Percentiles rank a stretch among this genome's conserved stretches.
phyloP scores from a whole-genome alignment of 2,329 filamentous ascomycete species.

The Sclerotinia spermophila region DNA sequence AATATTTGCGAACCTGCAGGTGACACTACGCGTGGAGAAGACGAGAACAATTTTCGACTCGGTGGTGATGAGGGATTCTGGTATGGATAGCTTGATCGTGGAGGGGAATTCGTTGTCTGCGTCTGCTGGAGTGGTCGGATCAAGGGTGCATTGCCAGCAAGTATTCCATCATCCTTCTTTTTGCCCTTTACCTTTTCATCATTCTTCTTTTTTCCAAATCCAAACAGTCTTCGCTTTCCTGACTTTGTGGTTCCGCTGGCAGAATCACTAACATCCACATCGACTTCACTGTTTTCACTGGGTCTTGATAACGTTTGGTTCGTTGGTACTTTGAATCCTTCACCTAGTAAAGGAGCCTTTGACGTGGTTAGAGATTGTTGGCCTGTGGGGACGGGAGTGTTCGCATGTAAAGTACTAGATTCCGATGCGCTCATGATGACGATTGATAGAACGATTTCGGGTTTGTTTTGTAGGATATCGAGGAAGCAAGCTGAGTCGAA shows the following conservation, averaged over 20 bases:
- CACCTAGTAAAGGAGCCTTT: slow-evolving; percentile 36
- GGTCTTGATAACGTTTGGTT: slow-evolving; percentile 27
- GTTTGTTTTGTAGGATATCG: neutral
- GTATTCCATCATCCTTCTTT: slow-evolving; percentile 36
- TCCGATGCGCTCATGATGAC: slow-evolving; percentile 34
- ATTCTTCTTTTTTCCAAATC: slow-evolving; percentile 60
- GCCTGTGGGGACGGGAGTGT: slow-evolving; percentile 29
- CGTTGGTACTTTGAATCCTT: slow-evolving; percentile 35
- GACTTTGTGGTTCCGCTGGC: slow-evolving; percentile 40
- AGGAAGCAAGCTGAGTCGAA: neutral
- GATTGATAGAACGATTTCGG: neutral
- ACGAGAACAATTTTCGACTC: slow-evolving; percentile 58
- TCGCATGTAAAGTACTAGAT: slow-evolving; percentile 32
- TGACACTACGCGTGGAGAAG: slow-evolving; percentile 72
- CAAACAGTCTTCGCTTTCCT: slow-evolving; percentile 57
- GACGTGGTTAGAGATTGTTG: slow-evolving; percentile 27
- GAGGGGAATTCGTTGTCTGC: slow-evolving; percentile 43
- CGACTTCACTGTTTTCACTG: slow-evolving; percentile 30
- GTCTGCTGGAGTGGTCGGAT: slow-evolving; percentile 30
- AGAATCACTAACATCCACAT: slow-evolving; percentile 30
- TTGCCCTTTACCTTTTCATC: slow-evolving; percentile 45
- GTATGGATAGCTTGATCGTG: slow-evolving; percentile 42
- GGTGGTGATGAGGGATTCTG: slow-evolving; percentile 57
- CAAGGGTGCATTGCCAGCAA: slow-evolving; percentile 28
- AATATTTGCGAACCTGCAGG: slow-evolving; percentile 82